Percentiles rank a stretch among this genome's conserved stretches.
phyloP scores from a whole-genome alignment of 805 yeast species.

The Komagataella phaffii region DNA sequence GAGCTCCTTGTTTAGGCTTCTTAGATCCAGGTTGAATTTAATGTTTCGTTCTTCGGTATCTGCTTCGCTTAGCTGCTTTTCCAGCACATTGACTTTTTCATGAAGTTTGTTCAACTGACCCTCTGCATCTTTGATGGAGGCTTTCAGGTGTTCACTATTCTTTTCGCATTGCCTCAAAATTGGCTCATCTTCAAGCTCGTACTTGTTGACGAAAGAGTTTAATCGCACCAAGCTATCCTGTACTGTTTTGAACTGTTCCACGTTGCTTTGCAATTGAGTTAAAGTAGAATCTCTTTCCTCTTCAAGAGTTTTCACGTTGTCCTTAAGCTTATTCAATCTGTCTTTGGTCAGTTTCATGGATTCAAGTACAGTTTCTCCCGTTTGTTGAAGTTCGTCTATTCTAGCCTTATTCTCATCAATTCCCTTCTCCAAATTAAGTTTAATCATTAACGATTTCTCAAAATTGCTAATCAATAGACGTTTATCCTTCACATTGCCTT shows the following conservation, averaged over 20 bases:
- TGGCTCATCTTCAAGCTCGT: constrained; percentile 6
- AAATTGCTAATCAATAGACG: constrained; percentile 35
- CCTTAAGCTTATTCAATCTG: constrained; percentile 4
- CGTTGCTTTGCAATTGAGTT: background rate
- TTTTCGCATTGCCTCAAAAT: constrained; percentile 7
- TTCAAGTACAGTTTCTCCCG: constrained; percentile 9
- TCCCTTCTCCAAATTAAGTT: constrained; percentile 22
- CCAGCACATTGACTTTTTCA: constrained; percentile 14
- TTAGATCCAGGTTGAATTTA: constrained; percentile 48
- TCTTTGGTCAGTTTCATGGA: constrained; percentile 11
- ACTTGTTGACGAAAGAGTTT: constrained; percentile 8
- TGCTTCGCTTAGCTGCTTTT: constrained; percentile 37
- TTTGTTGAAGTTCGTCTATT: constrained; percentile 10
- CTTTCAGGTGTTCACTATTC: constrained; percentile 5
- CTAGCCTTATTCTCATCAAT: constrained; percentile 21
- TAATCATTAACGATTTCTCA: constrained; percentile 37
- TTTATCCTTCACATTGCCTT: constrained; percentile 38
- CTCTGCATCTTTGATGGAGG: constrained; percentile 15
- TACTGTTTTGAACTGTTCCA: background rate
- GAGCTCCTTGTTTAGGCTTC: constrained; percentile 27
- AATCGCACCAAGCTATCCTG: constrained; percentile 8
- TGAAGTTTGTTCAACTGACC: constrained; percentile 10
- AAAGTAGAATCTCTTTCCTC: background rate
- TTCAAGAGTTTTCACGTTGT: background rate
- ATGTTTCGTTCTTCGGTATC: constrained; percentile 49